A percentile compares a stretch with the other conserved stretches of the same genome.
These are phyloP conservation scores for Chenopodium berlandieri DNA, from an alignment of 148 eudicot species.

Conservation along the genomic window DNA sequence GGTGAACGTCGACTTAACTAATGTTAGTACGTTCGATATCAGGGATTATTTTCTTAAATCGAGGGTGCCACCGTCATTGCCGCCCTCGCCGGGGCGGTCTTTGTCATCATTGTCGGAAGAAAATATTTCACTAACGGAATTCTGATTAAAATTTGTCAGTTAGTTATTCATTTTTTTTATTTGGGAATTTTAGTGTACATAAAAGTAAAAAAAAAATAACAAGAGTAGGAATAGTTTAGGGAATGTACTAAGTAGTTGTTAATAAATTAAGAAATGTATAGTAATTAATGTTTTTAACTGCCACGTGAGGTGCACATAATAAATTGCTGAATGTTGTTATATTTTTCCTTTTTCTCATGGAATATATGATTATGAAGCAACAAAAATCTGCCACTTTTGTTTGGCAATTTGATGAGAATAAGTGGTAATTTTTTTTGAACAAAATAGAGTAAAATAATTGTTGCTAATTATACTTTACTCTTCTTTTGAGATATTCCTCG, in stretches of 20 bases:
- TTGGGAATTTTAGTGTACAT: conserved; percentile 10
- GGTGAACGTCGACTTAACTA: conserved; percentile 23
- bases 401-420: conserved; percentile 12
- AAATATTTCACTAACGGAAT: conserved; percentile 37
- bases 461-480: conserved; percentile 19
- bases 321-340: background rate
- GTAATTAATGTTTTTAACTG: conserved; percentile 2
- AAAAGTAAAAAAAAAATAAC: conserved; percentile 25
- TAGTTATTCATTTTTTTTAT: conserved; percentile 3
- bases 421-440: background rate
- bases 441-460: conserved; percentile 14
- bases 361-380: background rate
- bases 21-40: conserved; percentile 30
- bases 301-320: conserved; percentile 29
- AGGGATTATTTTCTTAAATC: conserved; percentile 50
- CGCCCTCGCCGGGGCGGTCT: conserved; percentile 8
- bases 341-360: background rate
- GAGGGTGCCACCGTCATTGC: conserved; percentile 35
- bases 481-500: conserved; percentile 31
- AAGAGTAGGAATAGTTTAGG: conserved; percentile 35
- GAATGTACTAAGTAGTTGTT: background rate
- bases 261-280: conserved; percentile 22
- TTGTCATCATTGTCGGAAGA: conserved; percentile 9
- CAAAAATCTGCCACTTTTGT: background rate
- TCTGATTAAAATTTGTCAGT: conserved; percentile 24